A percentile compares a stretch with the other conserved stretches of the same genome.
Evolutionary conservation across 2,329 filamentous ascomycete genomes (phyloP).

Genomic region (Talaromyces sp.): DNA sequence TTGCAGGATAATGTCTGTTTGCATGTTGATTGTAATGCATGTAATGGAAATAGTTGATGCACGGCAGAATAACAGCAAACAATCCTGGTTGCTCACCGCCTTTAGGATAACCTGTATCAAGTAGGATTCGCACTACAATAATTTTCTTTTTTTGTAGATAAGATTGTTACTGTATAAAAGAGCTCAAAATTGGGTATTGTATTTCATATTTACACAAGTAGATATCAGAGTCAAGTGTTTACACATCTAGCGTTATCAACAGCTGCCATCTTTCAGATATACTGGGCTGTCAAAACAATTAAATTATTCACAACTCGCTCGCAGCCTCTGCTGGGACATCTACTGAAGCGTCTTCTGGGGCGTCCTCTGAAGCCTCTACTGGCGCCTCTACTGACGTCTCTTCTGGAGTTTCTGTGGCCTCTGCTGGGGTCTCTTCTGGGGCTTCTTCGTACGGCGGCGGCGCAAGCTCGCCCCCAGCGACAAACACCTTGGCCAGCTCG

Average conservation of each 20-base stretch:
- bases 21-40: neutral
- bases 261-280: neutral
- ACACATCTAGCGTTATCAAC: neutral
- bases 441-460: conserved; percentile 28
- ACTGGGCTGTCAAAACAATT: neutral
- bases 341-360: neutral
- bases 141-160: neutral
- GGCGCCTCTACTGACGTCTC: neutral
- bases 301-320: neutral
- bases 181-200: neutral
- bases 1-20: neutral
- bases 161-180: neutral
- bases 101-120: neutral
- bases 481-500: conserved; percentile 66
- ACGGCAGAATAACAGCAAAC: neutral
- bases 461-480: conserved; percentile 41
- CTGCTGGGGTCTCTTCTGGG: neutral
- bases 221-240: neutral
- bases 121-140: neutral
- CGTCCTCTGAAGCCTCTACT: neutral
- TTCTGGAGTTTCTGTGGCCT: neutral
- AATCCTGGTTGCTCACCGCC: neutral
- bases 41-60: neutral
- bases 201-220: neutral
- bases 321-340: neutral